Conservation (phyloP, 371 early-diverging fungal genomes). For the Scutellospora calospora region DNA sequence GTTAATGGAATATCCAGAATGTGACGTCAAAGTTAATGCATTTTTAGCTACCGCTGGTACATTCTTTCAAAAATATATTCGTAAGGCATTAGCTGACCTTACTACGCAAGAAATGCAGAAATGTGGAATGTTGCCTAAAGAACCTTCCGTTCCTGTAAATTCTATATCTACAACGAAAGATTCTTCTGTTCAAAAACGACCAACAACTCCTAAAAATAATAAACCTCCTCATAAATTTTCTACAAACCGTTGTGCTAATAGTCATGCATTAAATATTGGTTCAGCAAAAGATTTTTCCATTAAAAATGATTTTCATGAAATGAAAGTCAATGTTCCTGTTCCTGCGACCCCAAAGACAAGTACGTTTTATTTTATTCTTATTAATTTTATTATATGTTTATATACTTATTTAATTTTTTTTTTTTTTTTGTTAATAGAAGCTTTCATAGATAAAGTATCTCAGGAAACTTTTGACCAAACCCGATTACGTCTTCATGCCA, state of each 20-base stretch:
- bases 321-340: not conserved
- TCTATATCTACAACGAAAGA: not conserved
- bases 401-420: constrained; percentile 1
- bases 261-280: not conserved
- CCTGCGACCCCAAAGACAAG: not conserved
- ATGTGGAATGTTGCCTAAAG: constrained; percentile 25
- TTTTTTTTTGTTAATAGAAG: not conserved
- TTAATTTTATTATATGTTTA: not conserved
- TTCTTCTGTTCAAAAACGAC: not conserved
- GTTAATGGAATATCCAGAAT: constrained; percentile 39
- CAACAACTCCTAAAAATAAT: not conserved
- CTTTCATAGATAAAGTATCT: constrained; percentile 19
- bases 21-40: constrained; percentile 32
- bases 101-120: constrained; percentile 33
- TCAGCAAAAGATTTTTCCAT: not conserved
- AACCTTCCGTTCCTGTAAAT: not conserved
- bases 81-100: constrained; percentile 36
- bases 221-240: constrained; percentile 1
- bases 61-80: constrained; percentile 41
- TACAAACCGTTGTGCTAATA: not conserved
- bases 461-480: constrained; percentile 44
- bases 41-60: constrained; percentile 37
- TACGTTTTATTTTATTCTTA: no score
- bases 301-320: not conserved
- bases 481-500: constrained; percentile 25